phyloP scores from a whole-genome alignment of 1,284 basidiomycete genomes.

The Mycena citricolor region DNA sequence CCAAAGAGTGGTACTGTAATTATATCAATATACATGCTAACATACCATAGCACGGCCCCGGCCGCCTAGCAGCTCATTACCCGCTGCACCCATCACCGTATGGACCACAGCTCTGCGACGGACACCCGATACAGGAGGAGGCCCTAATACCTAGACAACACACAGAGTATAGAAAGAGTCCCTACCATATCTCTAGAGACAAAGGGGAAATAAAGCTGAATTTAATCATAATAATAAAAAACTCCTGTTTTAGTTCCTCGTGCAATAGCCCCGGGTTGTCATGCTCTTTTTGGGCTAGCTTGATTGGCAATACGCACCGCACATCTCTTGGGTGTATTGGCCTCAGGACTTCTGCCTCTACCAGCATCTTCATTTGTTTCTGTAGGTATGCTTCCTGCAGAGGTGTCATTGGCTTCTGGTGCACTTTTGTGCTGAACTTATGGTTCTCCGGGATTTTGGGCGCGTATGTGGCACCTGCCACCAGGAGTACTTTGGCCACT shows the following conservation, averaged over 20 bases:
- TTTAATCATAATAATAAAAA: too few relatives aligned
- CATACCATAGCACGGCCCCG: too few relatives aligned
- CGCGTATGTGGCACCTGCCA: constrained; percentile 25
- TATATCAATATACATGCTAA: too few relatives aligned
- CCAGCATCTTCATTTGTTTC: constrained; percentile 35
- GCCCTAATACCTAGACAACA: too few relatives aligned
- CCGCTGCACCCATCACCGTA: too few relatives aligned
- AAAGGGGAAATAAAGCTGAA: too few relatives aligned
- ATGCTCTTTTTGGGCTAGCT: constrained; percentile 23
- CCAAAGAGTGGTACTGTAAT: too few relatives aligned
- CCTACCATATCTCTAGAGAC: too few relatives aligned
- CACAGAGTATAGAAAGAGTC: too few relatives aligned
- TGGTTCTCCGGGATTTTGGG: constrained; percentile 25
- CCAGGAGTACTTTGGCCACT: constrained; percentile 27
- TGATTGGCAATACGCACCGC: constrained; percentile 12
- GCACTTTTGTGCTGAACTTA: constrained; percentile 27
- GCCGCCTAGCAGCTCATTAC: too few relatives aligned
- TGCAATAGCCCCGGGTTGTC: constrained; percentile 18
- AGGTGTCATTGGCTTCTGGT: constrained; percentile 28
- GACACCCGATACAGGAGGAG: too few relatives aligned
- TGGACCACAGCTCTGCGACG: too few relatives aligned
- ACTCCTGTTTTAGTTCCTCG: constrained; percentile 8
- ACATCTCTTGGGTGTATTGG: constrained; percentile 6
- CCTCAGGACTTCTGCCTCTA: constrained; percentile 11
- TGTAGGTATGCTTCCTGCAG: constrained; percentile 32